A percentile compares a stretch with the other conserved stretches of the same genome.
These are phyloP conservation scores for Talaromyces amestolkiae DNA, from an alignment of 2,329 filamentous ascomycete genomes.

Conservation along the genomic window DNA sequence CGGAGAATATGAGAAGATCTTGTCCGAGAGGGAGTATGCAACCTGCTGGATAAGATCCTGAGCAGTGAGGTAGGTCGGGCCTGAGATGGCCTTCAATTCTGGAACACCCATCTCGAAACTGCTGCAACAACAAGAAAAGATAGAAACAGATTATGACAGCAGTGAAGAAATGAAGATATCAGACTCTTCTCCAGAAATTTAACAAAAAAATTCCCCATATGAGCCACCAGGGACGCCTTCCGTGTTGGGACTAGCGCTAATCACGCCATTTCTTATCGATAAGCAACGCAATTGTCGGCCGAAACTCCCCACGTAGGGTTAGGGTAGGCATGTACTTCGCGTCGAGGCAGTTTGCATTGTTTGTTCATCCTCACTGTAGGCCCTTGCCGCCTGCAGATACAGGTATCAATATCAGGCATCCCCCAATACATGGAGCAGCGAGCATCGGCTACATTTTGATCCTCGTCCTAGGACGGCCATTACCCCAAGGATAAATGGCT, in stretches of 20 bases:
- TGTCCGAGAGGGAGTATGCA: slow-evolving; percentile 91
- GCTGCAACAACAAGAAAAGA: background rate
- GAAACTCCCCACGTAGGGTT: background rate
- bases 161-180: background rate
- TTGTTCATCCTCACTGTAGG: background rate
- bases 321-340: background rate
- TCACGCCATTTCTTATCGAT: slow-evolving; percentile 26
- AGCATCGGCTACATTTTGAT: background rate
- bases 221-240: slow-evolving; percentile 16
- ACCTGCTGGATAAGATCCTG: slow-evolving; percentile 95
- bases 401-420: background rate
- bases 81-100: slow-evolving; percentile 63
- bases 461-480: background rate
- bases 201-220: slow-evolving; percentile 8
- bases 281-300: slow-evolving; percentile 12
- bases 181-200: background rate
- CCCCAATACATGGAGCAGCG: too few relatives aligned
- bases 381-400: background rate
- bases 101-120: slow-evolving; percentile 25
- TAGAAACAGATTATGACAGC: background rate
- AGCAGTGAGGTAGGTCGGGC: slow-evolving; percentile 87
- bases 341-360: background rate
- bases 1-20: slow-evolving; percentile 94
- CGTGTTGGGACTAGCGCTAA: slow-evolving; percentile 18
- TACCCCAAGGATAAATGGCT: background rate